Conservation (phyloP, 2,329 filamentous ascomycete species). For the Hymenotorrendiella dingleyae region DNA sequence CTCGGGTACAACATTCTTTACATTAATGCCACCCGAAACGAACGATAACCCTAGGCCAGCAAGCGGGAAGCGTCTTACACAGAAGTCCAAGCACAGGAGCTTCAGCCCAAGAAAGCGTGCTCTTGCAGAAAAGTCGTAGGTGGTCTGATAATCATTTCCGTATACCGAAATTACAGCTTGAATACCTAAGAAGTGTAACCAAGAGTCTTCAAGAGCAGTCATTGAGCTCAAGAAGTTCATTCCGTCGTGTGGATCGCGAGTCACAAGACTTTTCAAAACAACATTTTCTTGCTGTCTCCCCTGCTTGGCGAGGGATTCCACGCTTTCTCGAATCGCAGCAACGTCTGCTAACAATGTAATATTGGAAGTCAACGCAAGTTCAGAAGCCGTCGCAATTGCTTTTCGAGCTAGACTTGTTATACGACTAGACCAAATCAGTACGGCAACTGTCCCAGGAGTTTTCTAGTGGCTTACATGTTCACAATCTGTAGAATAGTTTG, state of each 20-base stretch:
- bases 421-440: neutral
- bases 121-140: neutral
- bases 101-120: neutral
- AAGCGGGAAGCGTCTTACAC: neutral
- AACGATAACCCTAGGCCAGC: neutral
- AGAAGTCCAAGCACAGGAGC: neutral
- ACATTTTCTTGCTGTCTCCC: neutral
- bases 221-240: neutral
- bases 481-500: neutral
- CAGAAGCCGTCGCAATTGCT: neutral
- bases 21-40: neutral
- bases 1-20: conserved; percentile 4
- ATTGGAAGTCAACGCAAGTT: neutral
- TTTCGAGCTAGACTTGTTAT: neutral
- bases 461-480: conserved; percentile 1
- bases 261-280: neutral
- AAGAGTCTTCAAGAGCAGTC: neutral
- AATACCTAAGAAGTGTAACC: neutral
- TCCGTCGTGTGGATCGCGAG: neutral
- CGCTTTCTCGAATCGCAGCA: neutral
- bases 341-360: neutral
- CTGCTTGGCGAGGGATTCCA: neutral
- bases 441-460: no score
- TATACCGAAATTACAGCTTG: conserved; percentile 1
- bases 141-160: conserved; percentile 4